Evolutionary conservation across 2,329 filamentous ascomycete genomes (phyloP), one percentile per base, ranked within the genome.

Genomic region (Phoma sp.): DNA sequence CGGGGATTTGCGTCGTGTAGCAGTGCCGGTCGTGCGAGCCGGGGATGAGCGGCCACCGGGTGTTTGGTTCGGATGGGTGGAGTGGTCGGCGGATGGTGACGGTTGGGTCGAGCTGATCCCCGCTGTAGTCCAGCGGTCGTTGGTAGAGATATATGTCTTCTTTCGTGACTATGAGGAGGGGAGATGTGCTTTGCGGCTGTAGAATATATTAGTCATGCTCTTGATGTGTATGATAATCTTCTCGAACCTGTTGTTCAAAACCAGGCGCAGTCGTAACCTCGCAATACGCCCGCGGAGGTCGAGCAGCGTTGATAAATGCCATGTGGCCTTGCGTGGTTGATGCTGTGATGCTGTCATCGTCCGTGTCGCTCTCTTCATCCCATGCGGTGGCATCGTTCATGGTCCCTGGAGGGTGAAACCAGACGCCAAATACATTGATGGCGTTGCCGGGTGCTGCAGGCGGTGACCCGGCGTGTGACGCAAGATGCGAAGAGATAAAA

Each of bases 1-100:
- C 86, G 0, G 88, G 88, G 1, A 93, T 85, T 45, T 87, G 81
- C 0, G 82, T 76, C 33, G 85, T 74, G 80, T 90, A 85, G 74
- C 83, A 87, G 21, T 91, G 74, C 7, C 85, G 82, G 60, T 86
- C 64, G 22, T 51, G 54, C 13, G 75, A 67, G 38, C 35, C 41
- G 17, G 57, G 35, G 7, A 38, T 37, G 22, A 43, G 32, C 3
- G 43, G n/a, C 41, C 46, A 48, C 3, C 27, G 32, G 10, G n/a
- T 44, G 2, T 43, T 32, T 3, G 21, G 33, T 12, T 58, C 38
- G 1, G 47, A 24, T 0, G 64, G 58, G 27, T 63, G 63, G 12
- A 71, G 50, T 2, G 77, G 74, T 37, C 75, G 70, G 9, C 69
- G 72, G 50, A 80, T 71, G 2, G 73, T 70, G n/a, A 78, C 17